phyloP scores from a whole-genome alignment of 257 asterid species.

The Solanum pennellii region DNA sequence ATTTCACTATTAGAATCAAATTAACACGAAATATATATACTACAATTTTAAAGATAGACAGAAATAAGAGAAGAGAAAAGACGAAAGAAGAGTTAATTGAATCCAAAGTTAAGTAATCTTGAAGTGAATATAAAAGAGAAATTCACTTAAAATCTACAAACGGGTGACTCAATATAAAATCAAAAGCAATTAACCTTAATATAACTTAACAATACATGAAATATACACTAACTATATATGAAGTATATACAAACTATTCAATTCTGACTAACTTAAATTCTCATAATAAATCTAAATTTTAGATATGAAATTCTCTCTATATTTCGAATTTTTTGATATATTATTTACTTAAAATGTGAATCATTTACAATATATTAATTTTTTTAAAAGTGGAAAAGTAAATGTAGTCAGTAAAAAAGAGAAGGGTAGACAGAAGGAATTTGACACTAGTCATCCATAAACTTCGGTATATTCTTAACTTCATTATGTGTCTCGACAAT shows the following conservation, averaged over 20 bases:
- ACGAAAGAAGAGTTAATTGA: not conserved
- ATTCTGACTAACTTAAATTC: not conserved
- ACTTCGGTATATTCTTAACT: not conserved
- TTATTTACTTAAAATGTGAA: not conserved
- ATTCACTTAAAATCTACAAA: not conserved
- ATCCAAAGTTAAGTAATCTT: not conserved
- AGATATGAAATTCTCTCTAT: too few species aligned
- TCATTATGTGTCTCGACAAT: too few species aligned
- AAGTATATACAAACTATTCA: not conserved
- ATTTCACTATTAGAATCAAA: not conserved
- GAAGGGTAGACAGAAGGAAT: not conserved
- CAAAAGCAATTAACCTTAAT: not conserved
- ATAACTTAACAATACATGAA: not conserved
- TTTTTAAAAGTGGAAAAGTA: accelerated
- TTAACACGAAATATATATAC: too few species aligned
- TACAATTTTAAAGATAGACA: not conserved
- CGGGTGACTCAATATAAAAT: not conserved
- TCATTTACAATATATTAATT: not conserved
- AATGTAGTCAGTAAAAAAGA: not conserved
- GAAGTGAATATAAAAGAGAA: not conserved
- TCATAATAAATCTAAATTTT: not conserved
- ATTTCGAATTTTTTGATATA: too few species aligned
- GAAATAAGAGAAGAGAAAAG: not conserved
- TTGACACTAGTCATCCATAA: not conserved
- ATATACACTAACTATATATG: not conserved